Base-by-base conservation (phyloP, 2,329 filamentous ascomycete genomes). In the Botrytis fabae region DNA sequence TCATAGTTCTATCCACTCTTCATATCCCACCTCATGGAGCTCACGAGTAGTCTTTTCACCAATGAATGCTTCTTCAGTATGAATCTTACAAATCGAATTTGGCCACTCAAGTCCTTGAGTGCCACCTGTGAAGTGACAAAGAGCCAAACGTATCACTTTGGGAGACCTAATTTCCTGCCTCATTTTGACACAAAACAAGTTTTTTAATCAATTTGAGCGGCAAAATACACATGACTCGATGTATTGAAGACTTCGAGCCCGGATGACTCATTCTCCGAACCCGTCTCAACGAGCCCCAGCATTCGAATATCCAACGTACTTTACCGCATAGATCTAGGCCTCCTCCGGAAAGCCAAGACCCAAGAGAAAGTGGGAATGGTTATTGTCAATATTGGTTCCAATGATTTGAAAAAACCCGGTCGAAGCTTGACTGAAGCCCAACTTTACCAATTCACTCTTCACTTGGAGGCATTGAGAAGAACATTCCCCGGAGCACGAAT, bases 341-440 rank as follows among this genome's bases (percentile, higher is more conserved):
- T 74, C 9, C 44, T 64, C 22, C 44, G 65, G 22, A 46, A 42
- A 57, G 38, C 57, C 20, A 57, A 70, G 42, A 25, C 51, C 4
- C 38, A 70, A 44, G 54, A 57, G 38, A 44, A 69, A 35, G 70
- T 75, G n/a, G 16, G 62, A 18, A 66, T 63, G 42, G 69, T 75
- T 6, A 32, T 75, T 28, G 62, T 75, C 63, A 65, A 68, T 51
- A 64, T 73, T 18, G 73, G 69, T 5, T 74, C 74, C 7, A 74
- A 75, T 42, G 69, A 74, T 64, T 40, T 73, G 60, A 74, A 68
- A 44, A 73, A 72, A 40, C 60, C 48, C 22, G 60, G 40, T 20
- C 40, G 72, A 70, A 57, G 54, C 63, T 28, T 75, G 70, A 68
- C 57, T 8, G 40, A 44, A 28, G 42, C 12, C 10, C 62, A 66